Evolutionary conservation across 306 rosid genomes (phyloP), one percentile per base, ranked within the genome.

Genomic region (Castanospermum australe): DNA sequence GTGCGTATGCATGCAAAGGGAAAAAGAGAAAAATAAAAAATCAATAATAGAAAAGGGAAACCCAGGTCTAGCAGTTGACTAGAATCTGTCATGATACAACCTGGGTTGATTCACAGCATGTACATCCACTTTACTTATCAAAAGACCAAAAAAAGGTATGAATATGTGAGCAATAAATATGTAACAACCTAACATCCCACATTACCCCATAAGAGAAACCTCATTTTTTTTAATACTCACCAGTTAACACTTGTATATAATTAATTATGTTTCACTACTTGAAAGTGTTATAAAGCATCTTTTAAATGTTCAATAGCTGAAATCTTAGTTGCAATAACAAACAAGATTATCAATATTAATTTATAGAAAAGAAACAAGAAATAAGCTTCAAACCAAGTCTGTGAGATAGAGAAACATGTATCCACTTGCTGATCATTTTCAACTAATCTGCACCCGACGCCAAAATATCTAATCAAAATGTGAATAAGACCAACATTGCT

Each of bases 391-490:
- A 30, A 71, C 57, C 63, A 10, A 68, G 36, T 28, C 33, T 55
- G 67, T 18, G 42, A 39, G 41, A 52, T 70, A 55, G 63, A 25
- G 44, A 73, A 70, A 68, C 61, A 69, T 47, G 71, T n/a, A 60
- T 55, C 52, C 50, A 56, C 77, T 68, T 56, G 44, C 22, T 36
- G 36, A 65, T 56, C 18, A 75, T 45, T 44, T 67, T 85, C 60
- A 76, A 48, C 45, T 65, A 21, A 73, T 69, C 38, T 28, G 60
- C 28, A 3, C 32, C 36, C 11, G 51, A 54, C 11, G 30, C 52
- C 42, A 63, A 17, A 74, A 63, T 33, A 65, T 36, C 10, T 11
- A 81, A 75, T 59, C 41, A 60, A 52, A 60, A 70, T 83, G 77
- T 30, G 57, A 20, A 50, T 33, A 71, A 73, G 48, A 71, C 25